Conservation (phyloP, 129 eudicot species). For the Ambrosia trifida region DNA sequence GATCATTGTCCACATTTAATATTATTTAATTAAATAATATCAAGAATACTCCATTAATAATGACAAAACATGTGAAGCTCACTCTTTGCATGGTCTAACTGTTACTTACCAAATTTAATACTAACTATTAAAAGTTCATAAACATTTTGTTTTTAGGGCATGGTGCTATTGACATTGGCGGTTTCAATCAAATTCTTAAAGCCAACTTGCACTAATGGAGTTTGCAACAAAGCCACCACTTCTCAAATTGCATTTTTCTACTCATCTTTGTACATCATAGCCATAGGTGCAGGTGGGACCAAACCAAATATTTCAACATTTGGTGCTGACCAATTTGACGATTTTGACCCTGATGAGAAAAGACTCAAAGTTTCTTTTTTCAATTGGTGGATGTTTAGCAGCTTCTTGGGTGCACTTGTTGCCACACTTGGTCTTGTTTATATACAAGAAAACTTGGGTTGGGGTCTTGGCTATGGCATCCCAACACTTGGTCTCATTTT, state of each 20-base stretch:
- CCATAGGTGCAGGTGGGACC: conserved; percentile 90
- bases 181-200: conserved; percentile 69
- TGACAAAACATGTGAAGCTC: conserved; percentile 3
- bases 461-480: conserved; percentile 94
- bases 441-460: conserved; percentile 90
- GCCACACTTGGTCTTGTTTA: conserved; percentile 86
- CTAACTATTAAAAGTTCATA: neutral
- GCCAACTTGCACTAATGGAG: conserved; percentile 68
- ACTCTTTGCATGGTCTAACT: neutral
- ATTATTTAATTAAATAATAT: neutral
- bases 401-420: conserved; percentile 71
- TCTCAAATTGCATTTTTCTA: conserved; percentile 77
- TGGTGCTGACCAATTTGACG: conserved; percentile 98
- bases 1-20: conserved; percentile 5
- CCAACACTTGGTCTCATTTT: conserved; percentile 73
- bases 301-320: conserved; percentile 96
- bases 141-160: conserved; percentile 54
- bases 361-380: conserved; percentile 75
- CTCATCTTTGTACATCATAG: conserved; percentile 73
- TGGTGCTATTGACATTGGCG: conserved; percentile 81
- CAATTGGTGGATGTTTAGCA: conserved; percentile 98
- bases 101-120: conserved; percentile 10
- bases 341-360: conserved; percentile 73
- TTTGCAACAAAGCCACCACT: conserved; percentile 69
- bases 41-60: neutral